Evolutionary conservation across 805 yeast species (phyloP), one percentile per base, ranked within the genome.

Genomic region (Hanseniaspora thailandica): DNA sequence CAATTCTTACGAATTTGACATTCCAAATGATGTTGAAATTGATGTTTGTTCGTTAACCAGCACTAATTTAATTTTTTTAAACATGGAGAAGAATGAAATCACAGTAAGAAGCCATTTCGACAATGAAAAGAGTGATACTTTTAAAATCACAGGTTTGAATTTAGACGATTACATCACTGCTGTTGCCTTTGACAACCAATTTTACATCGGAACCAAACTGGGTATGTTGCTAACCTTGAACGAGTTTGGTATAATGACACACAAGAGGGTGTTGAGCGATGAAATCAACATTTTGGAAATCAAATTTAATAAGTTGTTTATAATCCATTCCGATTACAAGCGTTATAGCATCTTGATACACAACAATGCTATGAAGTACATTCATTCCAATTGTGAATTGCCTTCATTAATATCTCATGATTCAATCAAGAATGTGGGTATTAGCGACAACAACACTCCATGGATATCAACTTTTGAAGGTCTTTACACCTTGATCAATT

Each of bases 1-100:
- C 22, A 50, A 50, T 39, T 34, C 54, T 1, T 50, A 50, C 25
- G 44, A 50, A n/a, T 35, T 43, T 43, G 54, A 50, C 19, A 23
- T 43, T 15, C 36, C 28, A 3, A 17, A 19, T n/a, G 43, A 43
- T 17, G 28, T 3, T 6, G 6, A 8, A 5, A 43, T 34, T 50
- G 54, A 50, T 26, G 7, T 41, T 0, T 50, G 54, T 15, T 34
- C 35, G 19, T 43, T 50, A 19, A 34, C 54, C 4, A 26, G 22
- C 5, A 25, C 30, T 10, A 33, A 33, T 3, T 20, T 50, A n/a
- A 22, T 50, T 15, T 35, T 50, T 38, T 9, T 38, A 26, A 38
- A 38, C n/a, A 38, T 8, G 9, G 15, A 38, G 5, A 38, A 22
- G 15, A 38, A 13, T 3, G 41, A 38, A 13, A 4, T 38, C 4